phyloP scores from a whole-genome alignment of 1,284 basidiomycete species.

The Rhodofomes roseus region DNA sequence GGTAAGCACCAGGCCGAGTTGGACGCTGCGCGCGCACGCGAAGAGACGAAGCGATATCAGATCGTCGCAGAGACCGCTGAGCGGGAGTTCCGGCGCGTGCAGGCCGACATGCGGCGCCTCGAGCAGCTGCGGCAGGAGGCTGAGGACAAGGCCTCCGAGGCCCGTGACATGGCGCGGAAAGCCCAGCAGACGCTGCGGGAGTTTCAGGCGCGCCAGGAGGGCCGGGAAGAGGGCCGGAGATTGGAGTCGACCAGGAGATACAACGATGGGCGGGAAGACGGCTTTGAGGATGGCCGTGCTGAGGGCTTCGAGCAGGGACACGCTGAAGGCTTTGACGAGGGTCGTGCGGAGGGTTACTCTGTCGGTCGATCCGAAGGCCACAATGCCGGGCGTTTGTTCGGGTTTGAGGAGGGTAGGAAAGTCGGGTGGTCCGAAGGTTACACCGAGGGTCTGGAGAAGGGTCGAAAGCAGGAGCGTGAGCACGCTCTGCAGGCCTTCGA shows the following conservation, averaged over 20 bases:
- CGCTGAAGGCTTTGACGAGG: constrained; percentile 37
- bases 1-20: constrained; percentile 43
- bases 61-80: constrained; percentile 47
- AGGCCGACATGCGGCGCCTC: constrained; percentile 38
- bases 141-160: constrained; percentile 43
- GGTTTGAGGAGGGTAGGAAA: constrained; percentile 37
- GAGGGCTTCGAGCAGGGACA: constrained; percentile 35
- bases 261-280: constrained; percentile 39
- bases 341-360: constrained; percentile 43
- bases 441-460: constrained; percentile 39
- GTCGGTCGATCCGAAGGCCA: constrained; percentile 43
- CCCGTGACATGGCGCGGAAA: constrained; percentile 42
- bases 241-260: constrained; percentile 36
- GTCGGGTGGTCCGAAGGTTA: constrained; percentile 38
- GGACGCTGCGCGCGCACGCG: constrained; percentile 40
- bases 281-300: constrained; percentile 37
- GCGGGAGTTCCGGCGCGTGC: constrained; percentile 42
- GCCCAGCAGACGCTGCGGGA: constrained; percentile 46
- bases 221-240: constrained; percentile 38
- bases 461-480: constrained; percentile 45
- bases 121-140: constrained; percentile 45
- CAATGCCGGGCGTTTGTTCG: constrained; percentile 38
- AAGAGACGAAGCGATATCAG: constrained; percentile 47
- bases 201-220: constrained; percentile 43
- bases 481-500: constrained; percentile 53